Evolutionary conservation across 805 yeast species (phyloP).

Genomic region (Blastobotrys mokoenaii): DNA sequence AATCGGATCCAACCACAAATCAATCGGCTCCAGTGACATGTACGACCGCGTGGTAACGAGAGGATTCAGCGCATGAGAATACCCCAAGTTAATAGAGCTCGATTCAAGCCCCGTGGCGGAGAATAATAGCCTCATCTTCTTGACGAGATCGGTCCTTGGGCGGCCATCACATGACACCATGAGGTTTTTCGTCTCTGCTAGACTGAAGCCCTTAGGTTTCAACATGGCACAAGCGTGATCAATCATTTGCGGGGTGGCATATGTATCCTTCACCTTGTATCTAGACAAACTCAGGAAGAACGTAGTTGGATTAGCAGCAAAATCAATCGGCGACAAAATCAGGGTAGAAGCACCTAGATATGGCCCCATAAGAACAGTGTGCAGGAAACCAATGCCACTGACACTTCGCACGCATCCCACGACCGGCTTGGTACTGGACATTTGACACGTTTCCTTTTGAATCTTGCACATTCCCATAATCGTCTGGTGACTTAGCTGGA

Average conservation of each 20-base stretch:
- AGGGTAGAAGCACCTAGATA: slow-evolving; percentile 83
- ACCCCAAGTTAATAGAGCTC: slow-evolving; percentile 67
- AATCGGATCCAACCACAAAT: slow-evolving; percentile 76
- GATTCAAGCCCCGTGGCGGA: slow-evolving; percentile 55
- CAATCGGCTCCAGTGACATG: slow-evolving; percentile 81
- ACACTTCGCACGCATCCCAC: slow-evolving; percentile 83
- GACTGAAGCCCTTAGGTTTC: slow-evolving; percentile 52
- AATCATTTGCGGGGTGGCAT: slow-evolving; percentile 76
- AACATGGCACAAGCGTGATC: slow-evolving; percentile 56
- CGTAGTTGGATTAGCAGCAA: slow-evolving; percentile 61
- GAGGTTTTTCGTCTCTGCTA: slow-evolving; percentile 64
- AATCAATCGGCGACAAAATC: slow-evolving; percentile 68
- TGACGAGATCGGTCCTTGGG: slow-evolving; percentile 51
- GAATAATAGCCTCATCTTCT: slow-evolving; percentile 52
- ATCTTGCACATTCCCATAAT: slow-evolving; percentile 77
- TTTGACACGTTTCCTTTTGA: slow-evolving; percentile 84
- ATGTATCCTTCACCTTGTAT: slow-evolving; percentile 76
- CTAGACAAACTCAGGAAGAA: slow-evolving; percentile 66
- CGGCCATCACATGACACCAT: slow-evolving; percentile 76
- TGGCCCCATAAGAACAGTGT: slow-evolving; percentile 75
- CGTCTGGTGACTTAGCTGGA: slow-evolving; percentile 47
- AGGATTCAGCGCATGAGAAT: slow-evolving; percentile 73
- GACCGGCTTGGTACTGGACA: slow-evolving; percentile 61
- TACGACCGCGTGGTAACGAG: slow-evolving; percentile 79
- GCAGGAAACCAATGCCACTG: slow-evolving; percentile 79